These are phyloP conservation scores for Conticribra weissflogii DNA, from an alignment of 108 stramenopile species.

Conservation along the genomic window DNA sequence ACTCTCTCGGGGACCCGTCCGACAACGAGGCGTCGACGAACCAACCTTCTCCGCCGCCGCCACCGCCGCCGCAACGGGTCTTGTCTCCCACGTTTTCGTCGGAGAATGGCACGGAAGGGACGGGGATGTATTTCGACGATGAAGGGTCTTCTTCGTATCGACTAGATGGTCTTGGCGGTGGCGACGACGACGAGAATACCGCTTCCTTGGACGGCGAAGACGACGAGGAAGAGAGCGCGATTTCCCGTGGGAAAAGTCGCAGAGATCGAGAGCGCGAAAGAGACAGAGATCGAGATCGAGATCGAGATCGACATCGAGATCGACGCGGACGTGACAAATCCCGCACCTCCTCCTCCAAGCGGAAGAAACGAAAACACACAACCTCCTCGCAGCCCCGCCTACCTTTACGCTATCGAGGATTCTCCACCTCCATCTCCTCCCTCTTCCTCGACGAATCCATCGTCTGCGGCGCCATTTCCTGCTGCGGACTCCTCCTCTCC, in stretches of 20 bases:
- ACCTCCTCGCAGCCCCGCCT: background rate
- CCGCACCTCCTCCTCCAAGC: background rate
- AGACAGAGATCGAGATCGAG: too few species aligned
- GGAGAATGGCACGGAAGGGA: background rate
- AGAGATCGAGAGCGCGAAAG: too few species aligned
- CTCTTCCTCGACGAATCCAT: constrained; percentile 83
- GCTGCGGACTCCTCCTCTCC: constrained; percentile 78
- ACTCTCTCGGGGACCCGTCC: too few species aligned
- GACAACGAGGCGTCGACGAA: too few species aligned
- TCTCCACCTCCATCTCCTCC: constrained; percentile 73
- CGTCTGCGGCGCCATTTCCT: constrained; percentile 79
- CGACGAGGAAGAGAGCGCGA: background rate
- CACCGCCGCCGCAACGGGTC: too few species aligned
- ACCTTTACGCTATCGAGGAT: constrained; percentile 71
- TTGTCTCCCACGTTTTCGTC: too few species aligned
- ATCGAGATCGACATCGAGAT: background rate
- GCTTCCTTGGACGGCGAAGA: background rate
- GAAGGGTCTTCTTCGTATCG: background rate
- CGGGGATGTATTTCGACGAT: background rate
- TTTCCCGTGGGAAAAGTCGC: background rate
- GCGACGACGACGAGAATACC: background rate
- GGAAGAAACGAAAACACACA: background rate
- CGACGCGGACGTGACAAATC: background rate
- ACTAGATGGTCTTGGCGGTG: background rate
- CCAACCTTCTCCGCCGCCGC: too few species aligned